Evolutionary conservation across 1,284 basidiomycete species (phyloP), one percentile per base, ranked within the genome.

Genomic region (Sanghuangporus baumii): DNA sequence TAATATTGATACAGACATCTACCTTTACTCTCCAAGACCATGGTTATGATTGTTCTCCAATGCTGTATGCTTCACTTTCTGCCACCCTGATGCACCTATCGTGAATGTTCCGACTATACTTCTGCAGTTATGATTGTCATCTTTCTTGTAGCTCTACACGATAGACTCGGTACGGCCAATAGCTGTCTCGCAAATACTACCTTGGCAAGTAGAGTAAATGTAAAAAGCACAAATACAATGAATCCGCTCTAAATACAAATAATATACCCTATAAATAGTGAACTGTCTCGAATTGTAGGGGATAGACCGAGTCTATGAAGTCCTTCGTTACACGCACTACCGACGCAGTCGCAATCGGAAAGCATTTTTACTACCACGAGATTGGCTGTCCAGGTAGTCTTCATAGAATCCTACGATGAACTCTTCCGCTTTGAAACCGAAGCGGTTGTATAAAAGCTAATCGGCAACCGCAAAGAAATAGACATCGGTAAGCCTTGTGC

Each of bases 341-440:
- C 66, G 63, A 34, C 69, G 63, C 31, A 84, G 74, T 8, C 85
- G 79, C 59, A 92, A 74, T 48, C 83, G 78, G 73, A 91, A 87
- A 4, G 89, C 90, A 69, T 92, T 91, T 73, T 87, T 90, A 11
- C 89, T 91, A 7, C 80, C 79, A 60, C 82, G 80, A 18, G 87
- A 88, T 23, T 83, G 76, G 3, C 81, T 74, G 68, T 87, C 82
- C 18, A 91, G 74, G 71, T 91, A 91, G 50, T 85, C 80, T 52
- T 89, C 86, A 66, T 91, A 92, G 68, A 92, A 92, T 18, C 87
- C 88, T 34, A 83, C 82, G 41, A 92, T 79, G 67, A 91, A 91
- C 70, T 89, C 88, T 72, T 91, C 89, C 0, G 88, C 87, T 69
- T 92, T 92, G 80, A 92, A 91, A 18, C 90, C 90, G 67, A 92